Percentiles rank a stretch among this genome's conserved stretches.
Evolutionary conservation across 306 rosid genomes (phyloP).

Genomic region (Fragaria nilgerrensis): DNA sequence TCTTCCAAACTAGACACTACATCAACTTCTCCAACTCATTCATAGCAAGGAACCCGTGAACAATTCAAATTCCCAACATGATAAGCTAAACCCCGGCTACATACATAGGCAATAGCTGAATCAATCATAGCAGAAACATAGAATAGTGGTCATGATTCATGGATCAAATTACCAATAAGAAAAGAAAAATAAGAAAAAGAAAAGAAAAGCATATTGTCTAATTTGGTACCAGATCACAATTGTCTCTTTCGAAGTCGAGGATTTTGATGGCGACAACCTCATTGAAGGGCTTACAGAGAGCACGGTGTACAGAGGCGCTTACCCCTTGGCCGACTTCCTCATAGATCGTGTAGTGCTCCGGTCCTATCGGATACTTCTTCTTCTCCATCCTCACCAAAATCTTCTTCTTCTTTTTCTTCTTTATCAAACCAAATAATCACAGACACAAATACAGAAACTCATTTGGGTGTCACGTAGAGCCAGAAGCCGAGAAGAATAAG

Average conservation of each 20-base stretch:
- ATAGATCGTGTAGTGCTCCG: slow-evolving; percentile 52
- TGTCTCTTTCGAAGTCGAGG: slow-evolving; percentile 83
- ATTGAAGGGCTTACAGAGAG: slow-evolving; percentile 51
- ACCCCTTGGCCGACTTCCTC: slow-evolving; percentile 89
- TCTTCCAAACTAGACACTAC: no score
- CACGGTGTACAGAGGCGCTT: slow-evolving; percentile 78
- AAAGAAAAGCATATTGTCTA: neutral
- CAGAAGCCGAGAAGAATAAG: neutral
- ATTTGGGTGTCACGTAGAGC: neutral
- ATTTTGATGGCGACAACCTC: slow-evolving; percentile 85
- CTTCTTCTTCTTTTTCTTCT: slow-evolving; percentile 45
- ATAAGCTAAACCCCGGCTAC: slow-evolving; percentile 3
- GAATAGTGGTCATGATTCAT: neutral
- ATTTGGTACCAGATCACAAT: slow-evolving; percentile 68
- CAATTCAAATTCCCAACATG: neutral
- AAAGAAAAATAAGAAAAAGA: neutral
- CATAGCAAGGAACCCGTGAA: neutral
- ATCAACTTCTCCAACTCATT: no score
- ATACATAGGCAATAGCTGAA: neutral
- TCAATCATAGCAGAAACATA: no score
- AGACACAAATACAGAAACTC: neutral
- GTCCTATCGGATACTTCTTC: slow-evolving; percentile 76
- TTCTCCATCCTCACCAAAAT: slow-evolving; percentile 35
- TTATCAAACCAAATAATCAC: neutral
- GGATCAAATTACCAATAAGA: neutral